Evolutionary conservation across 1,284 basidiomycete species (phyloP), one percentile per base, ranked within the genome.

Genomic region (Trichosporon faecale): DNA sequence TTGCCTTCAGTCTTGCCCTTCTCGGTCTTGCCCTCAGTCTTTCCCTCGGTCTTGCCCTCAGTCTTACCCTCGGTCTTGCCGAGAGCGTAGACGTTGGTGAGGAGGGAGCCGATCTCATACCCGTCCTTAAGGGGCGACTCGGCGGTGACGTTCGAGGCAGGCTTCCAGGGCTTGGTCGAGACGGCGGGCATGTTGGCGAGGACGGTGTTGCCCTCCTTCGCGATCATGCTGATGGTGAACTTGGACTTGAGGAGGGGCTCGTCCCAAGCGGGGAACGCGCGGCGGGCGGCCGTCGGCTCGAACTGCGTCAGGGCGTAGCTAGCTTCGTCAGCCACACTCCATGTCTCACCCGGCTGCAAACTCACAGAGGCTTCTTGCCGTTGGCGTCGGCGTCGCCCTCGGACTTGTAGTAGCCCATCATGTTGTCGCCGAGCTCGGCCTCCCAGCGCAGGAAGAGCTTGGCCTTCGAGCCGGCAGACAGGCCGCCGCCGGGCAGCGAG

Each of bases 201-300:
- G 76, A 90, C 88, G 0, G 91, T 91, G 76, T 89, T 86, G n/a
- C 85, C 85, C 18, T 80, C 80, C 72, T 90, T 90, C 37, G 94
- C 94, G 75, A 99, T 88, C 86, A 98, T 87, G 16, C 91, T 91
- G 76, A 98, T 86, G 35, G 69, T 86, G 82, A 92, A 97, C 2
- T 90, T 94, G 6, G 95, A 91, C 83, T 98, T 98, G 78, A 97
- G 87, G 25, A 89, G 87, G 27, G 96, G 96, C 82, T 98, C 95
- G 81, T 98, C 96, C 92, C 93, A 98, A 75, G 85, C 80, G 69
- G 93, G 93, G 83, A 94, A 92, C 11, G 91, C 90, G 66, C 89
- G 86, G 70, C 95, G 87, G 4, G 94, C 94, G 70, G 90, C 89
- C 29, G 94, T 97, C 21, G 95, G 90, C 89, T 98, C 85, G 68